phyloP scores from a whole-genome alignment of 257 asterid genomes.

The Solanum etuberosum region DNA sequence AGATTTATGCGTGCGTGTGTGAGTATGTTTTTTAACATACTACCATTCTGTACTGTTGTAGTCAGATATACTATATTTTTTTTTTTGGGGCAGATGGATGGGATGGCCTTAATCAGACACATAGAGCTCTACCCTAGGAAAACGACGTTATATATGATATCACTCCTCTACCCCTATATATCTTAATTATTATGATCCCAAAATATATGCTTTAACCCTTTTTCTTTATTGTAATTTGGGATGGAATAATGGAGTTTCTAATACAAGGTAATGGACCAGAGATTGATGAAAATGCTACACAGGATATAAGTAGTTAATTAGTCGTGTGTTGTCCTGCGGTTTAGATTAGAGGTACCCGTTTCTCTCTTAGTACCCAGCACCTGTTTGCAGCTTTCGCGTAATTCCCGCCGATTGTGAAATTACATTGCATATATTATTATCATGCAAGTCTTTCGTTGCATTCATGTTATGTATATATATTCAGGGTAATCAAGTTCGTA shows the following conservation, averaged over 20 bases:
- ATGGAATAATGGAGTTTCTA: too few relatives aligned
- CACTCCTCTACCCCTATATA: neutral
- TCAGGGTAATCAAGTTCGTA: neutral
- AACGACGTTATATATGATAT: neutral
- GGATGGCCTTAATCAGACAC: neutral
- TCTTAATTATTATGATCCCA: neutral
- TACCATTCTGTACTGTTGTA: neutral
- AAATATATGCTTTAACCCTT: neutral
- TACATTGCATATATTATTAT: too few relatives aligned
- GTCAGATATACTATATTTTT: neutral
- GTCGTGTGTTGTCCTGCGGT: neutral
- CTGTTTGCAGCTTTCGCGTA: neutral
- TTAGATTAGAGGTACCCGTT: neutral
- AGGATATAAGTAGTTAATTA: neutral
- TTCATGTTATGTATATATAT: neutral
- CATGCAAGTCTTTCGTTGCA: neutral
- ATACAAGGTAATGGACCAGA: too few relatives aligned
- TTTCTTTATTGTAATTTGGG: neutral
- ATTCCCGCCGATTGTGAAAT: neutral
- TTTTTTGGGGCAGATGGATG: neutral
- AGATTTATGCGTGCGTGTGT: slow-evolving; percentile 73
- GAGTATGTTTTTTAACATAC: slow-evolving; percentile 13
- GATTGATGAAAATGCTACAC: neutral
- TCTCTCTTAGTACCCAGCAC: neutral
- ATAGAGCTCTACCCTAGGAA: neutral